A percentile compares a stretch with the other conserved stretches of the same genome.
Evolutionary conservation across 805 yeast genomes (phyloP).

Genomic region (Nakazawaea anatomiae): DNA sequence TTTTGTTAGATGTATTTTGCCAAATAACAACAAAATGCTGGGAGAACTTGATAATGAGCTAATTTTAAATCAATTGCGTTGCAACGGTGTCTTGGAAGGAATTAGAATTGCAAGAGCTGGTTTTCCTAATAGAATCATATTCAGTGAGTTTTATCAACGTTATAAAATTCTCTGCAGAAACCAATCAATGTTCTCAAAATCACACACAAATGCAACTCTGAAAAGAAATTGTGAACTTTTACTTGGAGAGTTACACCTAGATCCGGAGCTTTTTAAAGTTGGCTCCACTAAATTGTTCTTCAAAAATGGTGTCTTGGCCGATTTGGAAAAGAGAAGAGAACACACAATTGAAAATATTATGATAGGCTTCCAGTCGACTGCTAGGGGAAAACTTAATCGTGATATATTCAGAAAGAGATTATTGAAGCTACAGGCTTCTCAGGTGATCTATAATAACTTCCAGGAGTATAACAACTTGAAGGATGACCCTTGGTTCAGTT

Average conservation of each 20-base stretch:
- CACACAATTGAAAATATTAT: slow-evolving; percentile 48
- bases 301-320: slow-evolving; percentile 72
- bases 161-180: slow-evolving; percentile 64
- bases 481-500: slow-evolving; percentile 72
- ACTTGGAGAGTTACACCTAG: slow-evolving; percentile 56
- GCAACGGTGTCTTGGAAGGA: slow-evolving; percentile 98
- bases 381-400: slow-evolving; percentile 63
- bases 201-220: slow-evolving; percentile 32
- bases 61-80: slow-evolving; percentile 83
- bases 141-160: slow-evolving; percentile 70
- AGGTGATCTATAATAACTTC: slow-evolving; percentile 59
- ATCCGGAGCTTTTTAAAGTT: slow-evolving; percentile 51
- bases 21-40: slow-evolving; percentile 72
- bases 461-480: slow-evolving; percentile 40
- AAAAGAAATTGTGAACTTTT: slow-evolving; percentile 68
- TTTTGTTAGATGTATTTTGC: slow-evolving; percentile 92
- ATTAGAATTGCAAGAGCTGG: slow-evolving; percentile 96
- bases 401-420: slow-evolving; percentile 38
- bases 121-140: slow-evolving; percentile 86
- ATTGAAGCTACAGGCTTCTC: slow-evolving; percentile 64
- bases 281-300: slow-evolving; percentile 73
- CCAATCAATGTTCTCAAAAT: slow-evolving; percentile 12
- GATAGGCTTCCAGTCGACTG: slow-evolving; percentile 54
- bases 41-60: slow-evolving; percentile 65
- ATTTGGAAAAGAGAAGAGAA: slow-evolving; percentile 74